Evolutionary conservation across 176 grass and related monocot species (phyloP).

Genomic region (Ensete glaucum): DNA sequence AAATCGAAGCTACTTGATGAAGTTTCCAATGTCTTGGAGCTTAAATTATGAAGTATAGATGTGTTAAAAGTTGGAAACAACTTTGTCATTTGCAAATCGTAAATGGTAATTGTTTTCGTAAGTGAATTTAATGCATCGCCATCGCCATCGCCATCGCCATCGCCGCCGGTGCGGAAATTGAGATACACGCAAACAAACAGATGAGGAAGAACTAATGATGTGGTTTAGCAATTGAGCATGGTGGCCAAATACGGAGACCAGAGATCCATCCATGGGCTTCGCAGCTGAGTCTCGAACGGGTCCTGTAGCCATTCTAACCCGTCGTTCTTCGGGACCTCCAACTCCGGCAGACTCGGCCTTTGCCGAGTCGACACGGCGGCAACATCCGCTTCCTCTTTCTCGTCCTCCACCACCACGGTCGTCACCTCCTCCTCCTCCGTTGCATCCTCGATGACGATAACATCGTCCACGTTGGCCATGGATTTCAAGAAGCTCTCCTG

Average conservation of each 20-base stretch:
- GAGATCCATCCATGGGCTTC: conserved; percentile 79
- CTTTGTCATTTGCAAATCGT: no score
- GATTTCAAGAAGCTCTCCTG: conserved; percentile 12
- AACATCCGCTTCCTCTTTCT: background rate
- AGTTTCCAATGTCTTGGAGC: no score
- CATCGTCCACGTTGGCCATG: conserved; percentile 3
- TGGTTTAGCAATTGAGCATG: conserved; percentile 53
- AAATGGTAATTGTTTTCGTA: no score
- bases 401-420: background rate
- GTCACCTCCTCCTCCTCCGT: conserved; percentile 35
- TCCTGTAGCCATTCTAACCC: conserved; percentile 82
- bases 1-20: no score
- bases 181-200: no score
- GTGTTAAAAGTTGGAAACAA: no score
- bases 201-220: no score
- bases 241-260: conserved; percentile 61
- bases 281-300: conserved; percentile 58
- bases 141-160: no score
- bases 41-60: no score
- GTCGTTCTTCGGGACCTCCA: conserved; percentile 39
- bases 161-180: no score
- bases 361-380: background rate
- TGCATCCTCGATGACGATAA: background rate
- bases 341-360: conserved; percentile 36
- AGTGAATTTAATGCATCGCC: no score